Percentiles rank a stretch among this genome's conserved stretches.
Evolutionary conservation across 2,329 filamentous ascomycete species (phyloP).

Genomic region (Trichophyton rubrum): DNA sequence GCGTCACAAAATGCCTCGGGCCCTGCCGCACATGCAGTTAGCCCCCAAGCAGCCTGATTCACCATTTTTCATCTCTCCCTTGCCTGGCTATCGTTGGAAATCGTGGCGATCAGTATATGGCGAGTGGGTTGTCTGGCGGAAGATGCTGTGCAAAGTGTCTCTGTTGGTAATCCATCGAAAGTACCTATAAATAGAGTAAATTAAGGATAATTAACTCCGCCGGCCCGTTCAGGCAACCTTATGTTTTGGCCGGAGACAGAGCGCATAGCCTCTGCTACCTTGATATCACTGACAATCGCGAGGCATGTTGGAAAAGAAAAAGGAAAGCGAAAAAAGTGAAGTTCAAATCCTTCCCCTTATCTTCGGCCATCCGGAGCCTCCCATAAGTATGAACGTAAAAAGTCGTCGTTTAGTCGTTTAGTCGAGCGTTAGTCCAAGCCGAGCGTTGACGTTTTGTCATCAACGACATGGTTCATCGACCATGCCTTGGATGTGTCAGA

Average conservation of each 20-base stretch:
- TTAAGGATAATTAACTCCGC: neutral
- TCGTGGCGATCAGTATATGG: too few species aligned
- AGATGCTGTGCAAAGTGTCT: neutral
- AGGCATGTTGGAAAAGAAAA: too few species aligned
- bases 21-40: neutral
- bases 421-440: too few species aligned
- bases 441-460: neutral
- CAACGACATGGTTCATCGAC: neutral
- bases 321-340: too few species aligned
- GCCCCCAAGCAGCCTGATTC: neutral
- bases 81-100: too few species aligned
- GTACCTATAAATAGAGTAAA: neutral
- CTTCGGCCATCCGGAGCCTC: too few species aligned
- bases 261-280: neutral
- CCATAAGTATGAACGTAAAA: too few species aligned
- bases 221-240: neutral
- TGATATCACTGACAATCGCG: neutral
- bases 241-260: neutral
- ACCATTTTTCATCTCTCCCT: neutral
- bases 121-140: neutral
- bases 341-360: too few species aligned
- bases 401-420: too few species aligned
- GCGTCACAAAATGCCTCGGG: neutral
- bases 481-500: neutral
- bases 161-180: neutral